Percentiles rank a stretch among this genome's conserved stretches.
These are phyloP conservation scores for Corylus americana DNA, from an alignment of 306 rosid species.

Conservation along the genomic window DNA sequence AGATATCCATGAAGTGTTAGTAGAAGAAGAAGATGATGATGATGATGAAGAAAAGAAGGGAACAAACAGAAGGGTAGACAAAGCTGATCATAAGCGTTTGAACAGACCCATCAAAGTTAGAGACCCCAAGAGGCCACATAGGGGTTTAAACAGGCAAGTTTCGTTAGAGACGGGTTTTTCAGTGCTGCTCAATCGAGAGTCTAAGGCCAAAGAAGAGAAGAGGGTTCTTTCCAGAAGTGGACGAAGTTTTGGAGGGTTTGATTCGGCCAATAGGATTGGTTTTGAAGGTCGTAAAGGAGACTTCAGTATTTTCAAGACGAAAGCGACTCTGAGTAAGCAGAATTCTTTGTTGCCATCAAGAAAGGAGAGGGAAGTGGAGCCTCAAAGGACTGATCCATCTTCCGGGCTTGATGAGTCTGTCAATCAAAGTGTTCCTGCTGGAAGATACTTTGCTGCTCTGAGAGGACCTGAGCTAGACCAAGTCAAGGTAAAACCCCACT, in stretches of 20 bases:
- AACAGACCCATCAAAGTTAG: conserved; percentile 34
- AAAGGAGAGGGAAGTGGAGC: conserved; percentile 50
- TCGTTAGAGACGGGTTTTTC: conserved; percentile 80
- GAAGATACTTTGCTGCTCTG: conserved; percentile 86
- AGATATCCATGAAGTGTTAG: conserved; percentile 60
- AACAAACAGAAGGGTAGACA: conserved; percentile 14
- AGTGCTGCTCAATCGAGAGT: conserved; percentile 49
- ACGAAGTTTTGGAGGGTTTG: conserved; percentile 66
- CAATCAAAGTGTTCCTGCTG: conserved; percentile 72
- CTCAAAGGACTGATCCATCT: conserved; percentile 41
- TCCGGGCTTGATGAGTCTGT: conserved; percentile 53
- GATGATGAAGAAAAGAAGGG: conserved; percentile 37
- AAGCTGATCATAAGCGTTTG: conserved; percentile 27
- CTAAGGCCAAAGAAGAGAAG: conserved; percentile 49
- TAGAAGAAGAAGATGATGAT: conserved; percentile 46
- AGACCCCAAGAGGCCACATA: conserved; percentile 37
- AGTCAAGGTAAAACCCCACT: conserved; percentile 57
- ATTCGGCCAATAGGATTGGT: conserved; percentile 41
- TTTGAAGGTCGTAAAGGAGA: conserved; percentile 60
- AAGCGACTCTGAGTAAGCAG: conserved; percentile 60
- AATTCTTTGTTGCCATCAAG: conserved; percentile 65
- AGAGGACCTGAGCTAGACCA: conserved; percentile 88
- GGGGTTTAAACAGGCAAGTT: conserved; percentile 58
- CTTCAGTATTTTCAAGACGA: conserved; percentile 74
- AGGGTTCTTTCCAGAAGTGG: conserved; percentile 60